Evolutionary conservation across 441 rosid genomes (phyloP).

Genomic region (Mallotus repandus): DNA sequence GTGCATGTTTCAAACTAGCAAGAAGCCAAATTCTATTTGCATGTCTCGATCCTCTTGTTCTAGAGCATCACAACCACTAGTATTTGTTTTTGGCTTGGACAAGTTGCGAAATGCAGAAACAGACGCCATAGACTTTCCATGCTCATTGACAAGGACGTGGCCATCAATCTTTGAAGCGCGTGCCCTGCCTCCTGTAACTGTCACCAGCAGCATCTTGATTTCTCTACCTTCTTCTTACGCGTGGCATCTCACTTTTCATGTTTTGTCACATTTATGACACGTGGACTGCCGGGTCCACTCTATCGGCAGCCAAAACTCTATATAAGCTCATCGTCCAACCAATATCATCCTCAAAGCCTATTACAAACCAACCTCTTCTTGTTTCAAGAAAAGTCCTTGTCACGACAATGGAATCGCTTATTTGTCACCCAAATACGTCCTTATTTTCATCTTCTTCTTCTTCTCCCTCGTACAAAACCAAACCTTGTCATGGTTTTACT

Average conservation of each 20-base stretch:
- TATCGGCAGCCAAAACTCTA: neutral
- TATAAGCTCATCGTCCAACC: neutral
- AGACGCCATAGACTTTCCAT: neutral
- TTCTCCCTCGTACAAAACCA: neutral
- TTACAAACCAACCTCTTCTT: neutral
- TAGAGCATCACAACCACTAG: neutral
- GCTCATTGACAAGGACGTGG: slow-evolving; percentile 9
- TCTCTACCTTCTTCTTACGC: neutral
- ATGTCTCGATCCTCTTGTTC: neutral
- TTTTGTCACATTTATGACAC: neutral
- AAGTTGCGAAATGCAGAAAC: neutral
- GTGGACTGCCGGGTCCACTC: neutral
- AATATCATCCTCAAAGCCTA: neutral
- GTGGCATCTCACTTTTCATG: neutral
- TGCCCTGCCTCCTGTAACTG: slow-evolving; percentile 8
- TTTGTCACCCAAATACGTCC: neutral
- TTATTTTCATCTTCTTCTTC: neutral
- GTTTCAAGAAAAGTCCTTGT: neutral
- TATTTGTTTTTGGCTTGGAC: neutral
- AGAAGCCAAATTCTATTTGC: neutral
- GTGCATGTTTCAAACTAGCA: no score
- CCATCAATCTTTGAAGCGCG: slow-evolving; percentile 14
- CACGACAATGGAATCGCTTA: neutral
- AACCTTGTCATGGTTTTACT: neutral
- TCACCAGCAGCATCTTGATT: neutral